A percentile compares a stretch with the other conserved stretches of the same genome.
Evolutionary conservation across 176 grass and related monocot genomes (phyloP).

Genomic region (Pharus latifolius): DNA sequence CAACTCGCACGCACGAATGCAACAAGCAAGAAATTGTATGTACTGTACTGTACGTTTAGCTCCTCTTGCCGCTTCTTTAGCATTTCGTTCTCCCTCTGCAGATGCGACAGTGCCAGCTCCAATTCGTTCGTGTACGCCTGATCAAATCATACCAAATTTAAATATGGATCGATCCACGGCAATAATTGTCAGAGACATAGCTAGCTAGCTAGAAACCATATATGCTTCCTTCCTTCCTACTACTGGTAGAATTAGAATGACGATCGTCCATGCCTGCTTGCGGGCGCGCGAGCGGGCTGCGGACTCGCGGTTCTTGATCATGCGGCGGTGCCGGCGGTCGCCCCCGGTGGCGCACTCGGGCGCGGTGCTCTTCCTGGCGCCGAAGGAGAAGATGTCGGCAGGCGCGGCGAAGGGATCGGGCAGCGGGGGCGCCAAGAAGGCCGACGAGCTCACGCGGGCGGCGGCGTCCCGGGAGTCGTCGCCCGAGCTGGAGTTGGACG

Average conservation of each 20-base stretch:
- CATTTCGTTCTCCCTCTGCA: constrained; percentile 10
- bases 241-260: no score
- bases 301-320: constrained; percentile 42
- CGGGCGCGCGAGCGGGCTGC: constrained; percentile 20
- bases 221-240: no score
- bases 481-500: background rate
- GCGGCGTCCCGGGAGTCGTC: background rate
- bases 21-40: background rate
- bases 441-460: no score
- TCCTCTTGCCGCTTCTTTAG: background rate
- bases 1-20: no score
- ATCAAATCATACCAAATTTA: no score
- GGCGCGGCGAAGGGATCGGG: background rate
- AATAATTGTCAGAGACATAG: no score
- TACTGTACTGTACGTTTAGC: background rate
- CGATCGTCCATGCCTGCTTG: constrained; percentile 2
- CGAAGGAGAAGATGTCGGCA: background rate
- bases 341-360: background rate
- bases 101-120: constrained; percentile 3
- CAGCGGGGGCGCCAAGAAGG: no score
- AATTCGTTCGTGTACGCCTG: constrained; percentile 20
- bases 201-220: no score
- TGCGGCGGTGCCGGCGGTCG: constrained; percentile 13
- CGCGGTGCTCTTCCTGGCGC: background rate
- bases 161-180: no score